Percentiles rank a stretch among this genome's conserved stretches.
These are phyloP conservation scores for Actinomortierella ambigua DNA, from an alignment of 371 early-diverging fungal genomes.

Conservation along the genomic window DNA sequence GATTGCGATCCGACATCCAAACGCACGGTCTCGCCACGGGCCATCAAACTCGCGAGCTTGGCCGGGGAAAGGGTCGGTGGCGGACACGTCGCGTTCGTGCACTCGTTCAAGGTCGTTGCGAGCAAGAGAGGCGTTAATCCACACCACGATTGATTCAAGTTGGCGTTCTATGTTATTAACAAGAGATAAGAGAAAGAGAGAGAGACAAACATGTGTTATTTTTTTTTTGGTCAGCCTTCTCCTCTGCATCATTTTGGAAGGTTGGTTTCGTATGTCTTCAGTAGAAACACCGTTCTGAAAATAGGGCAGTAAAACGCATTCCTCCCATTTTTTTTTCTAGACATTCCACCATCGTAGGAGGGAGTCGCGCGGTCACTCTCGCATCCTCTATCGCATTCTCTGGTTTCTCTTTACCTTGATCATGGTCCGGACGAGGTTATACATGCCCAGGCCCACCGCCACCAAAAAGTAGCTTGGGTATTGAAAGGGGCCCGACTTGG, in stretches of 20 bases:
- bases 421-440: slow-evolving; percentile 45
- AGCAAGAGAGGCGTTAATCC: slow-evolving; percentile 47
- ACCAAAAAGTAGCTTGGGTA: slow-evolving; percentile 51
- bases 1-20: slow-evolving; percentile 41
- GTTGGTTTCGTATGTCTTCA: no score
- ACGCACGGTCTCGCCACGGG: slow-evolving; percentile 27
- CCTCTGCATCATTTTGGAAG: no score
- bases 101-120: slow-evolving; percentile 40
- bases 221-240: no score
- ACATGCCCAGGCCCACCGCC: slow-evolving; percentile 48
- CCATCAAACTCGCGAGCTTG: slow-evolving; percentile 41
- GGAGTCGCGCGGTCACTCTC: no score
- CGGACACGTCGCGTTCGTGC: slow-evolving; percentile 45
- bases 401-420: slow-evolving; percentile 39
- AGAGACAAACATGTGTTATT: not conserved
- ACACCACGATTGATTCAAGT: slow-evolving; percentile 51
- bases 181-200: not conserved
- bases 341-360: no score
- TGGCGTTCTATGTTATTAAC: slow-evolving; percentile 32
- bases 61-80: slow-evolving; percentile 43
- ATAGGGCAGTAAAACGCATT: no score
- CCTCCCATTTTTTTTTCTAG: no score
- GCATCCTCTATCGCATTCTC: not conserved
- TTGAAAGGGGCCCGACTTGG: slow-evolving; percentile 32
- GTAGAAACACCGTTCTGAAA: no score